Evolutionary conservation across 345 rosid genomes (phyloP).

Genomic region (Citrus sinensis): DVS_A1.0 CM039163.1:1045501-1046000

Average conservation of each 20-base stretch:
- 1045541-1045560: too few relatives aligned
- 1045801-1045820: not conserved
- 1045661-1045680: too few relatives aligned
- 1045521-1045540: too few relatives aligned
- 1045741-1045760: not conserved
- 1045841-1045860: constrained; percentile 1
- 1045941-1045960: not conserved
- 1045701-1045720: too few relatives aligned
- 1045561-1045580: too few relatives aligned
- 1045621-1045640: accelerated
- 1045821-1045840: not conserved
- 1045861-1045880: not conserved
- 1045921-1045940: not conserved
- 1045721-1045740: not conserved
- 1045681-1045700: too few relatives aligned
- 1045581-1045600: accelerated
- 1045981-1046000: constrained; percentile 16
- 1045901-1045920: constrained; percentile 12
- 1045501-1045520: accelerated
- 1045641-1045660: too few relatives aligned
- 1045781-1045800: not conserved
- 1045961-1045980: not conserved
- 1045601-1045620: too few relatives aligned
- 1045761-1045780: not conserved
- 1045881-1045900: not conserved